These are phyloP conservation scores for Cucurbita maxima DNA, from an alignment of 306 rosid species.

Conservation along the genomic window DNA sequence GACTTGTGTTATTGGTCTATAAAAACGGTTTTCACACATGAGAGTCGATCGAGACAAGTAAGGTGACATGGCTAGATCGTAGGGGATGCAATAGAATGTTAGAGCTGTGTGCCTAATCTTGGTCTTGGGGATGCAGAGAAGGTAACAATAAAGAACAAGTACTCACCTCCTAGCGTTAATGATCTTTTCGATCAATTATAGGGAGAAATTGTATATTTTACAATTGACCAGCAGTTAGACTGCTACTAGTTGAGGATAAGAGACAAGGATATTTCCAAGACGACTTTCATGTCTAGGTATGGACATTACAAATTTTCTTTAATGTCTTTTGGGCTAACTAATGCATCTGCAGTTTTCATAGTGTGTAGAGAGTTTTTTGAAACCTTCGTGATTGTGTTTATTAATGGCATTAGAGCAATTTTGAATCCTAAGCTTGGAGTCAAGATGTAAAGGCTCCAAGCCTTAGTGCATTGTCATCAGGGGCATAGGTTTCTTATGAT, in stretches of 20 bases:
- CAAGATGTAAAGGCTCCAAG: not conserved
- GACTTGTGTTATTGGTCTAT: not conserved
- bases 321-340: too few species aligned
- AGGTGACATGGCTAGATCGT: not conserved
- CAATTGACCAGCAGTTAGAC: not conserved
- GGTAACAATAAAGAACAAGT: not conserved
- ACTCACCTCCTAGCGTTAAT: not conserved
- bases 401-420: too few species aligned
- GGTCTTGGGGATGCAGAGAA: too few species aligned
- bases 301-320: not conserved
- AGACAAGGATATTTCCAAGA: not conserved
- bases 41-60: not conserved
- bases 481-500: not conserved
- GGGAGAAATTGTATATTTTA: not conserved
- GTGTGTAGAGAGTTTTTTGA: too few species aligned
- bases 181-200: too few species aligned
- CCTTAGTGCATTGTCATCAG: not conserved
- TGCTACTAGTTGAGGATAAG: not conserved
- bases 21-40: not conserved
- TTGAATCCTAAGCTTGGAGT: too few species aligned
- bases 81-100: not conserved
- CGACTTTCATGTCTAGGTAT: not conserved
- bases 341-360: too few species aligned
- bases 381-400: too few species aligned
- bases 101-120: not conserved